phyloP scores from a whole-genome alignment of 23 red algal genomes.

The Gracilaria caudata region DNA sequence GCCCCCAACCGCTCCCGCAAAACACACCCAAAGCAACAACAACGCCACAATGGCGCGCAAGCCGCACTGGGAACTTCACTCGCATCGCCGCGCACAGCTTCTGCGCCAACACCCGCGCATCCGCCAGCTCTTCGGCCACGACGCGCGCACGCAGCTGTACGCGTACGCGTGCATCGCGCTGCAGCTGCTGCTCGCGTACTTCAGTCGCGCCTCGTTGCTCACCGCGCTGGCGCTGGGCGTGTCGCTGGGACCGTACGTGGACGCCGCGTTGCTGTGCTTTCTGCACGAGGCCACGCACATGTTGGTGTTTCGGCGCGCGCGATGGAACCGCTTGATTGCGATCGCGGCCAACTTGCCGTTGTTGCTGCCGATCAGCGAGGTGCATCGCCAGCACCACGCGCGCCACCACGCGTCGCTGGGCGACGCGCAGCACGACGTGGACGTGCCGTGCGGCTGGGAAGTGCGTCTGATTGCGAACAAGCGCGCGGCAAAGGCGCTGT shows the following conservation, averaged over 20 bases:
- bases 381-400: slow-evolving; percentile 80
- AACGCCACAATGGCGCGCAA: not conserved
- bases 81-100: slow-evolving; percentile 25
- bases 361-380: slow-evolving; percentile 71
- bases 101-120: slow-evolving; percentile 63
- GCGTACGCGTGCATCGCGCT: slow-evolving; percentile 49
- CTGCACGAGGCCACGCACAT: slow-evolving; percentile 88
- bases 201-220: slow-evolving; percentile 6
- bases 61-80: slow-evolving; percentile 62
- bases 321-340: slow-evolving; percentile 64
- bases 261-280: slow-evolving; percentile 64
- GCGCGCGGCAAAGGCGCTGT: slow-evolving; percentile 56
- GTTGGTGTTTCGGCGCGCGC: slow-evolving; percentile 59
- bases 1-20: no score
- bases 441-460: slow-evolving; percentile 80
- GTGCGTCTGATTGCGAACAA: slow-evolving; percentile 62
- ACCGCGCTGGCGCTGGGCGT: slow-evolving; percentile 21
- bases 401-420: slow-evolving; percentile 73
- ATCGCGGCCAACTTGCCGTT: slow-evolving; percentile 60
- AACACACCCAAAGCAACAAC: no score
- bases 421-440: slow-evolving; percentile 53
- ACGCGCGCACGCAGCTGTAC: slow-evolving; percentile 56
- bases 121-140: slow-evolving; percentile 54
- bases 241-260: slow-evolving; percentile 73
- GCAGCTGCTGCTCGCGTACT: slow-evolving; percentile 41